A percentile compares a stretch with the other conserved stretches of the same genome.
Conservation (phyloP, 169 alveolate genomes). For the Cryptosporidium xiaoi region DNA sequence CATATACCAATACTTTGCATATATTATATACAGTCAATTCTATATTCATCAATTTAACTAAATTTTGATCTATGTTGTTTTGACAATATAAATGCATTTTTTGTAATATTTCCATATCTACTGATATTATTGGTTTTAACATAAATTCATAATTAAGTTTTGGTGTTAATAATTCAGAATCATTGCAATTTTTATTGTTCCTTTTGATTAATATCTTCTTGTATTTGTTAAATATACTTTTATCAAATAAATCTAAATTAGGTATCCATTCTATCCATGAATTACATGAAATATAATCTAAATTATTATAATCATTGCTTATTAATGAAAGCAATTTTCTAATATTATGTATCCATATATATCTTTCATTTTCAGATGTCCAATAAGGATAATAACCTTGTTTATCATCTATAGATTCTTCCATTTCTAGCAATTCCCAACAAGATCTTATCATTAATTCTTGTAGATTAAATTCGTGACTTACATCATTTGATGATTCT, state of each 20-base stretch:
- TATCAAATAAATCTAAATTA: conserved; percentile 60
- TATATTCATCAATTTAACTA: conserved; percentile 37
- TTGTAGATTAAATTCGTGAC: conserved; percentile 14
- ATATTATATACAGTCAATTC: conserved; percentile 30
- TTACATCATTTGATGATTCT: neutral
- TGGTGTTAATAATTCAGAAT: neutral
- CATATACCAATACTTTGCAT: conserved; percentile 21
- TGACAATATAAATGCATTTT: conserved; percentile 63
- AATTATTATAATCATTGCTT: conserved; percentile 6
- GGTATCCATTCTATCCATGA: conserved; percentile 74
- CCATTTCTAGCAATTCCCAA: conserved; percentile 70
- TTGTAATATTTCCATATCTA: conserved; percentile 37
- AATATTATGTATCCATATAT: conserved; percentile 62
- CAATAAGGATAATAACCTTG: conserved; percentile 69
- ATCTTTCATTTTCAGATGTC: conserved; percentile 54
- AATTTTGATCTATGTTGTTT: conserved; percentile 21
- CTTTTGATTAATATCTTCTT: neutral
- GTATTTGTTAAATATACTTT: conserved; percentile 15
- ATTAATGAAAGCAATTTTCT: conserved; percentile 58
- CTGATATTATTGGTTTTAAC: conserved; percentile 42
- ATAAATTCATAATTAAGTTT: conserved; percentile 1
- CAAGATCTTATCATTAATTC: conserved; percentile 41
- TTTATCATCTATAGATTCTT: conserved; percentile 31
- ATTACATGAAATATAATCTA: conserved; percentile 55
- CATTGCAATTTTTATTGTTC: neutral